Conservation (phyloP, 176 grass and related monocot species). For the Carex cristatella region DNA sequence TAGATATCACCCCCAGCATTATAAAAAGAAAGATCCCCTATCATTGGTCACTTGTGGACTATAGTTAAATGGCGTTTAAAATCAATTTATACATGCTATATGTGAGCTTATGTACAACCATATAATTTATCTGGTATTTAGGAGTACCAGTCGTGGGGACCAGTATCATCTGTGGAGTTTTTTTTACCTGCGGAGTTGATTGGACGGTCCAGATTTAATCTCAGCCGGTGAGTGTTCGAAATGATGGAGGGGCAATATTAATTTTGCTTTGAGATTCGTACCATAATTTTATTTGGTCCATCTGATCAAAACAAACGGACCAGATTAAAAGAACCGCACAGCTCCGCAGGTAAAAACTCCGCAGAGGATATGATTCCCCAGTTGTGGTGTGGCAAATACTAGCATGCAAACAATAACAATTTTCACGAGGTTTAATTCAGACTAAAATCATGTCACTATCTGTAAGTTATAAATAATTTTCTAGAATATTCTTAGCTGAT, state of each 20-base stretch:
- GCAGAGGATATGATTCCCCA: too few relatives aligned
- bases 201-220: too few relatives aligned
- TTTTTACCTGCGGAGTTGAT: too few relatives aligned
- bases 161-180: too few relatives aligned
- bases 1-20: conserved; percentile 11
- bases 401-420: not conserved
- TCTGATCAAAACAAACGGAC: too few relatives aligned
- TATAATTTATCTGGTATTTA: not conserved
- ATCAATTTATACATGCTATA: not conserved
- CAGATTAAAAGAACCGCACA: too few relatives aligned
- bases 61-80: conserved; percentile 8
- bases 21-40: conserved; percentile 1
- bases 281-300: too few relatives aligned
- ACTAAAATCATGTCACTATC: not conserved
- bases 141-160: not conserved
- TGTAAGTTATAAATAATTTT: not conserved
- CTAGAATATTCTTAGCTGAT: not conserved
- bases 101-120: not conserved
- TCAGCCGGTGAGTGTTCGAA: too few relatives aligned
- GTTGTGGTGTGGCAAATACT: not conserved
- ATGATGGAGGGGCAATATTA: too few relatives aligned
- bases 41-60: conserved; percentile 19
- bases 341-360: too few relatives aligned
- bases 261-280: too few relatives aligned
- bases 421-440: not conserved